These are phyloP conservation scores for Anisodus acutangulus DNA, from an alignment of 257 asterid species.

Conservation along the genomic window DNA sequence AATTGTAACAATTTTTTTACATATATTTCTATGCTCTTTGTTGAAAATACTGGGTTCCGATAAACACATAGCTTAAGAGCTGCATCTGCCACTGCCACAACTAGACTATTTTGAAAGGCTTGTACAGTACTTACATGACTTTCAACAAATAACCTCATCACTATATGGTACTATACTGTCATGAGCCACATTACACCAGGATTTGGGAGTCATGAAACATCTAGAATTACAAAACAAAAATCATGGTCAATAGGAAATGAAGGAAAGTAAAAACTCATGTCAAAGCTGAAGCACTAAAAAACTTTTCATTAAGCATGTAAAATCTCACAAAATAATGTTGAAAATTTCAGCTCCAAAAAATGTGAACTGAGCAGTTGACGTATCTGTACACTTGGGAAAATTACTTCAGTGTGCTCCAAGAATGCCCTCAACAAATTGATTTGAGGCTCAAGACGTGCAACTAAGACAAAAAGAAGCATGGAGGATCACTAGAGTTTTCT, in stretches of 20 bases:
- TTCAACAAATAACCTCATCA: too few relatives aligned
- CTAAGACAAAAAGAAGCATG: constrained; percentile 37
- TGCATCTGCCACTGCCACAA: too few relatives aligned
- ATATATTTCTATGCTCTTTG: too few relatives aligned
- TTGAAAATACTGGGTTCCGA: too few relatives aligned
- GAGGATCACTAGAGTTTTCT: constrained; percentile 35
- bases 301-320: background rate
- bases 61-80: too few relatives aligned
- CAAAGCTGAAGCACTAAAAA: background rate
- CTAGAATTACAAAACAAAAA: background rate
- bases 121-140: too few relatives aligned
- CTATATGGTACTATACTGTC: background rate
- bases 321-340: background rate
- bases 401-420: constrained; percentile 1
- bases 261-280: background rate
- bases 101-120: too few relatives aligned
- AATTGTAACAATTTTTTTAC: too few relatives aligned
- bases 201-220: background rate
- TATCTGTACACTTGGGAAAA: constrained; percentile 18
- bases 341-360: background rate
- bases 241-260: background rate
- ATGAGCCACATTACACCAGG: background rate
- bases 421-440: constrained; percentile 14
- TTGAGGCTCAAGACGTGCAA: constrained; percentile 21
- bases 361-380: constrained; percentile 25